A percentile compares a stretch with the other conserved stretches of the same genome.
phyloP scores from a whole-genome alignment of 192 early-diverging fungal species.

The Ramicandelaber brevisporus region DNA sequence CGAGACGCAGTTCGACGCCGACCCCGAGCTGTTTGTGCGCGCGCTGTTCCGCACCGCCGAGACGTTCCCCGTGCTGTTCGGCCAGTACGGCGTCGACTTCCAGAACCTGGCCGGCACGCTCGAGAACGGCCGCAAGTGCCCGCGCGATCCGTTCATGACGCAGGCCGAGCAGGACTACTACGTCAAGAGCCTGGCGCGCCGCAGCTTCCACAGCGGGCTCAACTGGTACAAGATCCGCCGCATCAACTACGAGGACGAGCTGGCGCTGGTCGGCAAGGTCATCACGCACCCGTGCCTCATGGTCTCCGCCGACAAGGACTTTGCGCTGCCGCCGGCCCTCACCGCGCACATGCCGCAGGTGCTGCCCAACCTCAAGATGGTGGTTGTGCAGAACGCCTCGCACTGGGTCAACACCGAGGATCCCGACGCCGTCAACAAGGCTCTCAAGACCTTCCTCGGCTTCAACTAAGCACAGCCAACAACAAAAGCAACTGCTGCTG shows the following conservation, averaged over 20 bases:
- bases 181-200: slow-evolving; percentile 8
- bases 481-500: no score
- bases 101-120: slow-evolving; percentile 1
- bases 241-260: slow-evolving; percentile 11
- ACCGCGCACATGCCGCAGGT: neutral
- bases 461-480: no score
- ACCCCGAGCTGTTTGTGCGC: slow-evolving; percentile 8
- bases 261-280: neutral
- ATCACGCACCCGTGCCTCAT: neutral
- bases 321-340: neutral
- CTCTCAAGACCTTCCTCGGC: slow-evolving; percentile 2
- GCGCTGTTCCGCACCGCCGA: slow-evolving; percentile 6
- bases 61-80: neutral
- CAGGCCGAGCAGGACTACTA: slow-evolving; percentile 24
- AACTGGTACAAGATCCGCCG: slow-evolving; percentile 24
- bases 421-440: slow-evolving; percentile 1
- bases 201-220: slow-evolving; percentile 21
- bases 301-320: slow-evolving; percentile 1
- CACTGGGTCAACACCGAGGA: slow-evolving; percentile 5
- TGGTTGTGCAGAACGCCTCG: neutral
- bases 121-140: neutral
- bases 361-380: neutral
- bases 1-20: slow-evolving; percentile 15
- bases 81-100: neutral
- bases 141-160: slow-evolving; percentile 2